Evolutionary conservation across 768 basidiomycete genomes (phyloP).

Genomic region (Leccinum incarnatum): DNA sequence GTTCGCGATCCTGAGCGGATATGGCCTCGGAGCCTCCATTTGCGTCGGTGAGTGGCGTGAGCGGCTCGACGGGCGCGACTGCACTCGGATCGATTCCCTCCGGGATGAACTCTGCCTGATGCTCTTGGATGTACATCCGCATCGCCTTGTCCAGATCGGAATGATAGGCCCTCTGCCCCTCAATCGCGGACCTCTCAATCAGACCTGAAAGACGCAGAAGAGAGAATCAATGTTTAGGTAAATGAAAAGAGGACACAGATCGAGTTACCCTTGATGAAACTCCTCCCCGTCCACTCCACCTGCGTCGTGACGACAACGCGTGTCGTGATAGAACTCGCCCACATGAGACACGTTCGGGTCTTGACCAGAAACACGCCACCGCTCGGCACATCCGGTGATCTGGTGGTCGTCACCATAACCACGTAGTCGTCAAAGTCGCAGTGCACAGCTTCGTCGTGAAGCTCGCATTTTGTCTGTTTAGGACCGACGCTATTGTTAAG

Average conservation of each 20-base stretch:
- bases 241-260: neutral
- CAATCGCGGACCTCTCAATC: constrained; percentile 87
- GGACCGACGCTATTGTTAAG: constrained; percentile 86
- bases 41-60: constrained; percentile 23
- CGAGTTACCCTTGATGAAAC: constrained; percentile 85
- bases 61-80: constrained; percentile 46
- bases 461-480: constrained; percentile 93
- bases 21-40: constrained; percentile 7
- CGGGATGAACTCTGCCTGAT: constrained; percentile 86
- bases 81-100: constrained; percentile 67
- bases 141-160: constrained; percentile 79
- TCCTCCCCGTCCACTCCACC: constrained; percentile 95
- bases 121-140: constrained; percentile 84
- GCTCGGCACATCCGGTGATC: constrained; percentile 92
- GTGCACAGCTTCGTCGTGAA: constrained; percentile 79
- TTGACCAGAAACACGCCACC: constrained; percentile 92
- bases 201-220: constrained; percentile 55
- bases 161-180: constrained; percentile 90
- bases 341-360: constrained; percentile 92
- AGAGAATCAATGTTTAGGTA: neutral
- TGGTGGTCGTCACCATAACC: constrained; percentile 82
- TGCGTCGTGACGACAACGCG: constrained; percentile 83
- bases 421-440: constrained; percentile 84
- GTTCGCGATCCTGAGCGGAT: constrained; percentile 43
- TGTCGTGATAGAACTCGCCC: constrained; percentile 79